Evolutionary conservation across 441 rosid species (phyloP).

Genomic region (Brassica balearica): DNA sequence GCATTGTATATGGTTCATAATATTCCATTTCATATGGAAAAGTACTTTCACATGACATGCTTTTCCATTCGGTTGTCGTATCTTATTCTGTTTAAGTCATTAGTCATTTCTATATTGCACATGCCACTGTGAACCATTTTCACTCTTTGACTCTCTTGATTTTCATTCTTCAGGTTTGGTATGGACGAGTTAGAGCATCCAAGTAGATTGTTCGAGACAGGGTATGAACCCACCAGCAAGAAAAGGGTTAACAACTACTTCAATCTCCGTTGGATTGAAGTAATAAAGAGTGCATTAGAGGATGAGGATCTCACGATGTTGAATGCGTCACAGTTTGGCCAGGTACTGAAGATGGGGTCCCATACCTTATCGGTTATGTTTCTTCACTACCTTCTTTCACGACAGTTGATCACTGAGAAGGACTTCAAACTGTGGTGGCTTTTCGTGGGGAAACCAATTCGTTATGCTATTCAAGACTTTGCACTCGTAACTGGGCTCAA

Average conservation of each 20-base stretch:
- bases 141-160: too few relatives aligned
- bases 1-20: too few relatives aligned
- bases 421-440: neutral
- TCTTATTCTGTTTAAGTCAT: too few relatives aligned
- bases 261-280: neutral
- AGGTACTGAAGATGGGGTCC: neutral
- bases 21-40: too few relatives aligned
- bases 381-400: neutral
- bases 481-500: neutral
- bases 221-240: neutral
- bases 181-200: neutral
- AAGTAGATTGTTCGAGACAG: neutral
- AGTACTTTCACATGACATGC: too few relatives aligned
- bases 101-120: too few relatives aligned
- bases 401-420: neutral
- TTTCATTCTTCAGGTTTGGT: neutral
- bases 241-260: neutral
- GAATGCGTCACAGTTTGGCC: neutral
- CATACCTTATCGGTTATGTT: neutral
- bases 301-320: neutral
- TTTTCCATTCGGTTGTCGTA: too few relatives aligned
- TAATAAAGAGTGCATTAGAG: neutral
- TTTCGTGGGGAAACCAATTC: neutral
- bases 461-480: neutral
- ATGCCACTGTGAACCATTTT: too few relatives aligned